Conservation (phyloP, 768 basidiomycete species). For the Dacryopinax primogenitus region DNA sequence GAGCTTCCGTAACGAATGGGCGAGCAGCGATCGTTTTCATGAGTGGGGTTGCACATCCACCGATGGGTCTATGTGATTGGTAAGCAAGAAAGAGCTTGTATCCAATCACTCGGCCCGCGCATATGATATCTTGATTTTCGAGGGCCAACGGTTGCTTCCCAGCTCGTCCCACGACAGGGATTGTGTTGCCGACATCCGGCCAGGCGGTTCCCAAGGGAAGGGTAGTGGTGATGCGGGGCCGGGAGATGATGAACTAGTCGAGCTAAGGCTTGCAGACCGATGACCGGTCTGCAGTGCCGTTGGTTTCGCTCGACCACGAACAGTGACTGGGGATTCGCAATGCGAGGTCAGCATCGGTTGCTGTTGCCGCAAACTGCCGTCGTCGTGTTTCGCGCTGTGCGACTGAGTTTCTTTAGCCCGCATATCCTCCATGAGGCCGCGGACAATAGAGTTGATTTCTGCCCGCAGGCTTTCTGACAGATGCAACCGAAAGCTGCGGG, state of each 20-base stretch:
- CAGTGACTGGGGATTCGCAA: no score
- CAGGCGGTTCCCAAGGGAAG: no score
- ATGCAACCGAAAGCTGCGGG: background rate
- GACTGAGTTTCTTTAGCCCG: background rate
- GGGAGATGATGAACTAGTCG: no score
- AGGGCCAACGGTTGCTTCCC: background rate
- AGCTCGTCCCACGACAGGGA: background rate
- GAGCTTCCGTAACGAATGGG: no score
- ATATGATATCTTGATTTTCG: background rate
- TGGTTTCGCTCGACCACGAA: no score
- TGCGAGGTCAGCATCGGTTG: no score
- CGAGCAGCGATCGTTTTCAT: background rate
- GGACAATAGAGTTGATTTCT: background rate
- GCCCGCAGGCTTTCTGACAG: background rate
- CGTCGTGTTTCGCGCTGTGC: background rate
- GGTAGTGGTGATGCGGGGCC: no score
- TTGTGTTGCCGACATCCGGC: no score
- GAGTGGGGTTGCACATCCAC: background rate
- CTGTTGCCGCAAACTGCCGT: background rate
- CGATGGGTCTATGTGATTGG: background rate
- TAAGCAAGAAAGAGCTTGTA: background rate
- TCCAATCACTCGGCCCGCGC: background rate
- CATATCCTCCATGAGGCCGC: background rate
- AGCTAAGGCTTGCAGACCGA: no score
- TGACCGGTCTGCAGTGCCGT: no score